phyloP scores from a whole-genome alignment of 306 rosid species.

The Prosopis cineraria region DNA sequence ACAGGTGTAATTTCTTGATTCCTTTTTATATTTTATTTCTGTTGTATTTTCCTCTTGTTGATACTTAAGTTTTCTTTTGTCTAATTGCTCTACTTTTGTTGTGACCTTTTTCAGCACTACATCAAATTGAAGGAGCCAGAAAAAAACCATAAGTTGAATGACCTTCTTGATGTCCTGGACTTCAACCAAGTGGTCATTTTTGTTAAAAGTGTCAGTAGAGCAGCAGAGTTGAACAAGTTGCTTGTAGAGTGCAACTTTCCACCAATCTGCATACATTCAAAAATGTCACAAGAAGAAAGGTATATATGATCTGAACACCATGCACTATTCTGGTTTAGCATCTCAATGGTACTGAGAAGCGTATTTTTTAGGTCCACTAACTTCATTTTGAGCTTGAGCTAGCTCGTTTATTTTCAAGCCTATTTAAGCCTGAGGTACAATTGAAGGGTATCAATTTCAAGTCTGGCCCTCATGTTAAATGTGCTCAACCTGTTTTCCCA shows the following conservation, averaged over 20 bases:
- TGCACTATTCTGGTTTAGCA: too few relatives aligned
- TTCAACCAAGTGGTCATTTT: constrained; percentile 81
- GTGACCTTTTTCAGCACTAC: constrained; percentile 55
- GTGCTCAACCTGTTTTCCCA: too few relatives aligned
- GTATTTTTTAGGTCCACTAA: too few relatives aligned
- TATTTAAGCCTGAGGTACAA: too few relatives aligned
- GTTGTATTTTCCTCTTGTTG: neutral
- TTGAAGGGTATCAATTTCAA: too few relatives aligned
- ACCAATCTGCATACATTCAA: constrained; percentile 77
- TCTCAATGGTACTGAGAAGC: too few relatives aligned
- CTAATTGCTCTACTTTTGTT: constrained; percentile 9
- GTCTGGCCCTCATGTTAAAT: too few relatives aligned
- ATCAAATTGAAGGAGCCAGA: constrained; percentile 66
- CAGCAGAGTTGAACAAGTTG: constrained; percentile 75
- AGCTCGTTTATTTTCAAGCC: too few relatives aligned
- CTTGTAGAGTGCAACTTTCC: constrained; percentile 79
- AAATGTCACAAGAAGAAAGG: constrained; percentile 89
- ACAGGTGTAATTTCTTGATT: constrained; percentile 43
- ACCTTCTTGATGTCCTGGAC: constrained; percentile 81
- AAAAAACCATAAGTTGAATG: constrained; percentile 77
- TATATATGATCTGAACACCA: constrained; percentile 33
- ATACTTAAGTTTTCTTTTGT: neutral
- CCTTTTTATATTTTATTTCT: neutral
- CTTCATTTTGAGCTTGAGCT: too few relatives aligned
- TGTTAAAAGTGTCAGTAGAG: constrained; percentile 74